A percentile compares a stretch with the other conserved stretches of the same genome.
These are phyloP conservation scores for Vanilla planifolia DNA, from an alignment of 106 monocot species.

Conservation along the genomic window DNA sequence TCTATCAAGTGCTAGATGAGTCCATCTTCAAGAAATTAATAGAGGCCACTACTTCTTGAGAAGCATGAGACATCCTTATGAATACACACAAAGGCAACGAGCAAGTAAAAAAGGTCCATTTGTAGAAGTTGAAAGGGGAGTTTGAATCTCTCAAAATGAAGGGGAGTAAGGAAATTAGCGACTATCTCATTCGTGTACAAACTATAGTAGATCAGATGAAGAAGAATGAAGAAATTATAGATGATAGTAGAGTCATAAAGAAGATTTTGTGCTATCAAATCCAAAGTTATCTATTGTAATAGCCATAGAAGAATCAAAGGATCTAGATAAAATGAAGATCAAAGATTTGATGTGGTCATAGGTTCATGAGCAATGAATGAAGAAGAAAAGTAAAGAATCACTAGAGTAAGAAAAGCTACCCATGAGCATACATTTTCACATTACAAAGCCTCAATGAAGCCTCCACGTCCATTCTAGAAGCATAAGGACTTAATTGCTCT, in stretches of 20 bases:
- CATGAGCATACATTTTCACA: no score
- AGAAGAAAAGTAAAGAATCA: no score
- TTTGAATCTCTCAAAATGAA: neutral
- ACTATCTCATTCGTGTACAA: neutral
- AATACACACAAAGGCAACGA: no score
- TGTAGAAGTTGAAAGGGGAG: neutral
- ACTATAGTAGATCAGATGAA: neutral
- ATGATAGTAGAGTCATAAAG: neutral
- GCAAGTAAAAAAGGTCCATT: neutral
- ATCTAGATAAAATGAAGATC: neutral
- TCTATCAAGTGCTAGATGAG: no score
- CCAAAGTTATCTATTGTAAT: neutral
- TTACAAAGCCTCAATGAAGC: no score
- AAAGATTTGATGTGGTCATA: neutral
- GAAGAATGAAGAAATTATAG: neutral
- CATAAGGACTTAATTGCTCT: no score
- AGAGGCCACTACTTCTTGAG: no score
- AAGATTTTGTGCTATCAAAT: neutral
- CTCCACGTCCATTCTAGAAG: no score
- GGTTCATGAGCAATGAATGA: neutral
- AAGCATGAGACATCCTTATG: no score
- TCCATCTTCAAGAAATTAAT: no score
- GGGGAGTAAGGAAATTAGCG: neutral
- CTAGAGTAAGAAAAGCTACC: no score
- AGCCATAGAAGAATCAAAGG: slow-evolving; percentile 3